Base-by-base conservation (phyloP, 1,284 basidiomycete genomes). In the Ganoderma boninense region DNA sequence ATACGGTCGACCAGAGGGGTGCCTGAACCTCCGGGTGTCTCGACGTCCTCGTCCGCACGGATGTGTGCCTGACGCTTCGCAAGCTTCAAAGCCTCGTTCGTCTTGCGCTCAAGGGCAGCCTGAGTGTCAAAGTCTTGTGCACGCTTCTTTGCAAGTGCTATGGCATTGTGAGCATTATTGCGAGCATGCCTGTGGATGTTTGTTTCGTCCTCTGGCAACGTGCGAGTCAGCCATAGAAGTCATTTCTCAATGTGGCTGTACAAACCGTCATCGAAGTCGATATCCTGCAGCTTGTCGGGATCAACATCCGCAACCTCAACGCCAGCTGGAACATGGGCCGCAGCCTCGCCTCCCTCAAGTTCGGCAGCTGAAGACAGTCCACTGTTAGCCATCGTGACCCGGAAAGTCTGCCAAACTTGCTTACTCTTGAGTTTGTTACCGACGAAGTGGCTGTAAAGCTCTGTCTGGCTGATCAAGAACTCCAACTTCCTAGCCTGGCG, bases 361-460 rank as follows among this genome's bases (percentile, higher is more conserved):
- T 98, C 97, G 69, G 91, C 89, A 59, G 97, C 95, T 96, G 77
- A 52, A 60, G 64, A 71, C 26, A 16, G 64, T 65, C 20, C 20
- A 69, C 65, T 23, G 49, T 52, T 14, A 57, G 62, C 76, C 49
- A 60, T 65, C 5, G 43, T 29, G 65, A 68, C 68, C 32, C 56
- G 68, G 59, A 66, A 66, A 65, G 70, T 42, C 66, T 61, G 42
- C 63, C 60, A 64, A 56, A 52, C 32, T 66, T 29, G 85, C 92
- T 77, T 80, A 95, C 95, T 99, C 85, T 98, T 98, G 77, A 99
- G 89, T 84, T 99, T 99, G 83, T 93, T 98, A 52, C 98, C 97
- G 70, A 99, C 96, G 86, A 99, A 99, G 85, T 99, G 98, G 76
- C 96, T 98, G 84, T 99, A 99, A 14, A 99, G 89, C 82, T 99